These are phyloP conservation scores for Trichoderma virens DNA, from an alignment of 495 filamentous ascomycete species.

Conservation along the genomic window DNA sequence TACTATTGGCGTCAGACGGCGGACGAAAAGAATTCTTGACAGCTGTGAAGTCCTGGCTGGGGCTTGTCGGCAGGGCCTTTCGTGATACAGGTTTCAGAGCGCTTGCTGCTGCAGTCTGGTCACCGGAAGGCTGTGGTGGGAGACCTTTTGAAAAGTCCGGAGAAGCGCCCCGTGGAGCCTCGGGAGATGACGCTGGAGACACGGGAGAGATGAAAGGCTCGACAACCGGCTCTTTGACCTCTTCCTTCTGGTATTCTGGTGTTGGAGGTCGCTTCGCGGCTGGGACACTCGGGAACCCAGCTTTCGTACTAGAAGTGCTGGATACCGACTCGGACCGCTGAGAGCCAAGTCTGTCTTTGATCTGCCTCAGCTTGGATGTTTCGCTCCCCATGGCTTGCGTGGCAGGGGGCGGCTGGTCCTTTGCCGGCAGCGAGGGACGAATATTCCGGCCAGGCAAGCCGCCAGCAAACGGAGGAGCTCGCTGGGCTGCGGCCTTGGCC, in stretches of 20 bases:
- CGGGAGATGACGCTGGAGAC: constrained; percentile 26
- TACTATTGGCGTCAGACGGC: not conserved
- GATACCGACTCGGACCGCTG: constrained; percentile 2
- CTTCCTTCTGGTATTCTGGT: constrained; percentile 13
- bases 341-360: not conserved
- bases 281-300: not conserved
- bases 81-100: not conserved
- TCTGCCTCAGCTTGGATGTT: constrained; percentile 10
- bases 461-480: constrained; percentile 11
- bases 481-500: not conserved
- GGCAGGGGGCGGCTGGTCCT: not conserved
- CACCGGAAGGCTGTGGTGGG: not conserved
- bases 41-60: not conserved
- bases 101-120: not conserved
- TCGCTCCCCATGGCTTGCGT: not conserved
- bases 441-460: constrained; percentile 27
- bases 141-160: not conserved
- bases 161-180: constrained; percentile 6
- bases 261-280: constrained; percentile 8
- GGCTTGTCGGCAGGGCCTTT: not conserved
- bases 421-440: constrained; percentile 16
- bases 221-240: not conserved
- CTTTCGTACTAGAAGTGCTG: not conserved
- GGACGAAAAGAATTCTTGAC: not conserved
- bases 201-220: constrained; percentile 21